phyloP scores from a whole-genome alignment of 2,329 filamentous ascomycete genomes.

The Helotiales sp. region DNA sequence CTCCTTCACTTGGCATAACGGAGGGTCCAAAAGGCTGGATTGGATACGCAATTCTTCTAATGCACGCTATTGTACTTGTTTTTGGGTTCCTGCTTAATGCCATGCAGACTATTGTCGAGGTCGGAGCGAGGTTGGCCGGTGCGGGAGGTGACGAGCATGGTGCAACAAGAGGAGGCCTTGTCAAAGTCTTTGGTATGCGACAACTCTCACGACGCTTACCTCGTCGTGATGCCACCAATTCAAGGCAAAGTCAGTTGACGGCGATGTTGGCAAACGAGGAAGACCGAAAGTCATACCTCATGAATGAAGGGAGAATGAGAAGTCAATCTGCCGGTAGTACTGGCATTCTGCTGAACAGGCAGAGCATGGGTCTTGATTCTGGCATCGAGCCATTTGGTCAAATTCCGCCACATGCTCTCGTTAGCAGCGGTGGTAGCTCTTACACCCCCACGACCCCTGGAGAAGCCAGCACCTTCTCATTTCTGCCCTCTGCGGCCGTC shows the following conservation, averaged over 20 bases:
- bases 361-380: conserved; percentile 55
- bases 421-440: conserved; percentile 58
- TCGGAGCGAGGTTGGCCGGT: conserved; percentile 77
- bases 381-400: conserved; percentile 44
- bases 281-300: conserved; percentile 61
- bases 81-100: conserved; percentile 95
- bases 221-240: conserved; percentile 59
- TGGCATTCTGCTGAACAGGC: conserved; percentile 57
- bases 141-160: conserved; percentile 76
- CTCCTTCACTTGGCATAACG: conserved; percentile 76
- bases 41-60: conserved; percentile 83
- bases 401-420: conserved; percentile 38
- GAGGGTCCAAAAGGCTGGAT: conserved; percentile 90
- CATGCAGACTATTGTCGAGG: conserved; percentile 85
- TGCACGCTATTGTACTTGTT: conserved; percentile 82
- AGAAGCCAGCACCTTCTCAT: conserved; percentile 71
- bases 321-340: conserved; percentile 63
- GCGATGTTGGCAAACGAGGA: conserved; percentile 75
- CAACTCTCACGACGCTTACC: conserved; percentile 76
- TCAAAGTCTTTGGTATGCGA: conserved; percentile 88
- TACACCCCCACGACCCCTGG: conserved; percentile 73
- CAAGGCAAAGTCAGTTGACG: conserved; percentile 79
- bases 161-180: conserved; percentile 76
- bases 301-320: conserved; percentile 50
- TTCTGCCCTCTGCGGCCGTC: conserved; percentile 51